A percentile compares a stretch with the other conserved stretches of the same genome.
Evolutionary conservation across 257 asterid genomes (phyloP).

Genomic region (Schizonepeta tenuifolia): DNA sequence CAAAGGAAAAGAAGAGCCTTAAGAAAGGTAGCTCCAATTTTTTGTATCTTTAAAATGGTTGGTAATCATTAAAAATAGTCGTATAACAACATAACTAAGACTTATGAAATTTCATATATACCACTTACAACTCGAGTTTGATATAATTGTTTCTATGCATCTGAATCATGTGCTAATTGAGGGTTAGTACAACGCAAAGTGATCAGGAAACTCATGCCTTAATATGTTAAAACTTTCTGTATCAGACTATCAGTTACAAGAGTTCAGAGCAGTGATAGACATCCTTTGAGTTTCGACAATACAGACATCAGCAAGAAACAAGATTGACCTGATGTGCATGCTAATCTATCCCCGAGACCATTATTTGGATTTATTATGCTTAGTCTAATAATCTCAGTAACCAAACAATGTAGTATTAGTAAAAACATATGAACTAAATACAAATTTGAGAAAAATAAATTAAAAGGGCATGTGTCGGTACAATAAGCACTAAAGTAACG

Average conservation of each 20-base stretch:
- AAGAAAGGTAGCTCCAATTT: neutral
- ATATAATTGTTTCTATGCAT: neutral
- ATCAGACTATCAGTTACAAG: slow-evolving; percentile 5
- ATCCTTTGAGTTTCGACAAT: neutral
- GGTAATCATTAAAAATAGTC: too few relatives aligned
- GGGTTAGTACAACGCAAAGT: neutral
- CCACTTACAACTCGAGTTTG: too few relatives aligned
- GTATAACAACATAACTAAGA: too few relatives aligned
- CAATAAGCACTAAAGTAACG: slow-evolving; percentile 8
- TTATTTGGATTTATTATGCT: neutral
- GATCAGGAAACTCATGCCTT: neutral
- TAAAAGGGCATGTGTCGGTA: neutral
- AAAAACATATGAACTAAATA: neutral
- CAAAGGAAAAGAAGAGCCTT: too few relatives aligned
- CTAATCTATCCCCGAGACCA: neutral
- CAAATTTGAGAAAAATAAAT: neutral
- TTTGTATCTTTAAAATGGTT: too few relatives aligned
- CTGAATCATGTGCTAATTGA: neutral
- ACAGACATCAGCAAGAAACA: slow-evolving; percentile 12
- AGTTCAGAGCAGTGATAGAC: neutral
- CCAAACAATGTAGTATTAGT: too few relatives aligned
- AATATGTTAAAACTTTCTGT: neutral
- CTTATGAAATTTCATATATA: too few relatives aligned
- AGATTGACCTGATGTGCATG: neutral
- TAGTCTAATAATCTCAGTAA: slow-evolving; percentile 1